phyloP scores from a whole-genome alignment of 768 basidiomycete genomes.

The Pisolithus orientalis region DNA sequence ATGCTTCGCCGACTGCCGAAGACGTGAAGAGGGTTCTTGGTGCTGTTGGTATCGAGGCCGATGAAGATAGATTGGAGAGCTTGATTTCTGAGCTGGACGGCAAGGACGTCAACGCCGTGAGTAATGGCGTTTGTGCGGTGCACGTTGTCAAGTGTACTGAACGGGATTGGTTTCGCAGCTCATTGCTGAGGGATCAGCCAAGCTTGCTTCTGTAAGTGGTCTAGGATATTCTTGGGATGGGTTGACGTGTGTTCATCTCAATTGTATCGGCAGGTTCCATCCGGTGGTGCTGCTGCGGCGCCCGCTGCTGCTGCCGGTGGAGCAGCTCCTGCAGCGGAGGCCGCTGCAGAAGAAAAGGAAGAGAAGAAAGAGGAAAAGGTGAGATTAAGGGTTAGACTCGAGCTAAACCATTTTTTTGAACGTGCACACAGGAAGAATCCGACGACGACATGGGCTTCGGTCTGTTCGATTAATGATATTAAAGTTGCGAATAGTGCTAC shows the following conservation, averaged over 20 bases:
- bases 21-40: slow-evolving; percentile 86
- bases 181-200: slow-evolving; percentile 87
- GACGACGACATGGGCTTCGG: slow-evolving; percentile 99
- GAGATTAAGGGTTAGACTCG: slow-evolving; percentile 9
- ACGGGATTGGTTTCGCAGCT: slow-evolving; percentile 39
- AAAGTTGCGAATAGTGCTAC: background rate
- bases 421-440: slow-evolving; percentile 65
- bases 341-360: slow-evolving; percentile 65
- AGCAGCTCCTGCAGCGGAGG: slow-evolving; percentile 47
- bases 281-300: slow-evolving; percentile 76
- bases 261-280: slow-evolving; percentile 60
- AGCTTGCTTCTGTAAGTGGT: slow-evolving; percentile 82
- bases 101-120: slow-evolving; percentile 79
- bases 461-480: slow-evolving; percentile 76
- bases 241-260: slow-evolving; percentile 4
- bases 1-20: slow-evolving; percentile 73
- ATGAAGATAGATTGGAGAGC: slow-evolving; percentile 72
- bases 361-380: slow-evolving; percentile 92
- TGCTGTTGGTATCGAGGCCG: slow-evolving; percentile 84
- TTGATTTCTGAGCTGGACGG: slow-evolving; percentile 87
- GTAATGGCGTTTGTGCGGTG: slow-evolving; percentile 15
- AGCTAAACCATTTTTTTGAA: background rate
- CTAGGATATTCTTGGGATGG: background rate
- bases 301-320: slow-evolving; percentile 41
- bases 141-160: background rate